A percentile compares a stretch with the other conserved stretches of the same genome.
phyloP scores from a whole-genome alignment of 2,329 filamentous ascomycete genomes.

The Colletotrichum higginsianum region DNA sequence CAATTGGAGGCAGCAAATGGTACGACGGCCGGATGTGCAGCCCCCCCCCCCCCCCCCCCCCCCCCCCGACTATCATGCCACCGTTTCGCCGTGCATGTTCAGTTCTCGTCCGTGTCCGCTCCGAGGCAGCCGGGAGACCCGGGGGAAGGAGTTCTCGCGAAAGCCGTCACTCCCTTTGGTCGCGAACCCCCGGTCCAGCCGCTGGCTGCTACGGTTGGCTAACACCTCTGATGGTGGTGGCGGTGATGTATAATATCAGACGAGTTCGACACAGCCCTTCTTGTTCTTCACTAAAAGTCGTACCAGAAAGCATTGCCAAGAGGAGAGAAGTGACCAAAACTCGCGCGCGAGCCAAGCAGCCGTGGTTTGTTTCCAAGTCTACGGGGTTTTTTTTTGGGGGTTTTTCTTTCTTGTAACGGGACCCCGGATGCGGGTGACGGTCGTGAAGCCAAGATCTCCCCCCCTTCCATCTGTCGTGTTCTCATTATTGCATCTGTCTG shows the following conservation, averaged over 20 bases:
- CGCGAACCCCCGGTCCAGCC: neutral
- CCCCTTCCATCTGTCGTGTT: neutral
- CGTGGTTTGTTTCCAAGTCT: neutral
- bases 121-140: slow-evolving; percentile 1
- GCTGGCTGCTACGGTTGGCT: neutral
- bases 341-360: neutral
- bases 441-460: neutral
- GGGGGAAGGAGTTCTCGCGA: neutral
- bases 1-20: neutral
- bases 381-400: neutral
- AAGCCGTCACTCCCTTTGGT: neutral
- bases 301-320: neutral
- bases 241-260: slow-evolving; percentile 32
- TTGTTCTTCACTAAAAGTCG: neutral
- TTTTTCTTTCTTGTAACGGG: no score
- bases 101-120: neutral
- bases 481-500: slow-evolving; percentile 32
- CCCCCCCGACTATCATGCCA: neutral
- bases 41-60: neutral
- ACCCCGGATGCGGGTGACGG: neutral
- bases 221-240: neutral
- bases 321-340: neutral
- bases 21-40: neutral
- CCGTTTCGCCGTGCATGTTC: neutral
- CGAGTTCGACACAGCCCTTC: slow-evolving; percentile 11